Base-by-base conservation (phyloP, 164 flowering plant species). In the Aristolochia contorta region DNA sequence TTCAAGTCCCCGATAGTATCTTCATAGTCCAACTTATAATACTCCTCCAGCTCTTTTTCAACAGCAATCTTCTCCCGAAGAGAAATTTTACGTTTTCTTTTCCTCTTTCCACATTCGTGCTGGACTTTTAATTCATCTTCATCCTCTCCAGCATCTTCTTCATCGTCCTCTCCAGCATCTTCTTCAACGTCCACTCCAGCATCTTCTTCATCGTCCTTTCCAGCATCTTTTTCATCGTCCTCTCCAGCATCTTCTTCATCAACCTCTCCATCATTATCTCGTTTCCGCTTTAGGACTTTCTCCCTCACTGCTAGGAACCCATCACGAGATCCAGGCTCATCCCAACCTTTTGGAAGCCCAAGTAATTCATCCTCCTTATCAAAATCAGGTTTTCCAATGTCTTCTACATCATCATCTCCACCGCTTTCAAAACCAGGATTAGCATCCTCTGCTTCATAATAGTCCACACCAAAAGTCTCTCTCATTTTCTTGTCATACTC, bases 281-380 rank as follows among this genome's bases (percentile, higher is more conserved):
- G 47, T 25, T 70, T 74, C 2, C 52, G 56, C 56, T 77, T 73
- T 61, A 82, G 66, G 19, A 54, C 55, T 69, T 69, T 74, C 54
- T 81, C 77, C 59, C 88, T 84, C 1, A 72, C 74, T 32, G 83
- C 78, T 20, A 67, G 24, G 59, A 86, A 86, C 51, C 86, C 85
- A 25, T 80, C 81, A 63, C 75, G 69, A 16, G 78, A 47, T 33
- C 61, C 72, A 46, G 55, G 53, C 24, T 62, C 78, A 74, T 85
- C 91, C 96, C 91, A 85, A 25, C 77, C 88, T 63, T 86, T 81
- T 0, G 82, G 78, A 60, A 89, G 85, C 53, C 96, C 92, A 48
- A 92, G 87, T 69, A 87, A 74, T 55, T 84, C 84, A 77, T 92
- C 96, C 71, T 92, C 98, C 55, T 85, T 80, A 8, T 82, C 89